Evolutionary conservation across 148 eudicot genomes (phyloP), one percentile per base, ranked within the genome.

Genomic region (Chenopodium album): DNA sequence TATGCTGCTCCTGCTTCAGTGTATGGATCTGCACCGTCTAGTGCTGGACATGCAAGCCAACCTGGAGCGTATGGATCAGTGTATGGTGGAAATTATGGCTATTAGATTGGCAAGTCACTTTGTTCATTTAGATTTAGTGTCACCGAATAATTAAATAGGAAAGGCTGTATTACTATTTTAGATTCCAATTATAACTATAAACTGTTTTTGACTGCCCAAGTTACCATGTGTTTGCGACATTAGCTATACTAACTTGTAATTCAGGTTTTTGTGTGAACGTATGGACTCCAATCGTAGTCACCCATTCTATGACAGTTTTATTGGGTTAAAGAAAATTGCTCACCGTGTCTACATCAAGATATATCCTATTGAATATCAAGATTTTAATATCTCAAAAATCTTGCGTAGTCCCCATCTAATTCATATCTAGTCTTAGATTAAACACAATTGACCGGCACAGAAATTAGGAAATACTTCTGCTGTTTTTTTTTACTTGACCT

Each of bases 11-110:
- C 87, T 17, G 89, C 87, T 22, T 69, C 87, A 0, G 76, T 80
- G 34, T 90, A 91, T 48, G 78, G 87, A 37, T 82, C 97, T 2
- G 75, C 93, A 7, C 88, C 91, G 17, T 63, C 94, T 5, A 88
- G 81, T 71, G 82, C 91, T 8, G 92, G 87, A 52, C 88, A 84
- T 77, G 80, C 92, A 54, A 88, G 84, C 76, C 98, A 92, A 82
- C 80, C 89, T 17, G 97, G 94, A 67, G 91, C 88, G 11, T 92
- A 92, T 72, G 93, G 94, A 31, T 85, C 95, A 1, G 92, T 80
- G 5, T 93, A 93, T 78, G 94, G 95, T 28, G 73, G 79, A 47
- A 86, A 73, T 71, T 92, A 94, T 75, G 94, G 96, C 44, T 92
- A 93, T 65, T 92, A 79, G 86, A 34, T 62, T 37, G 73, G 67